Percentiles rank a stretch among this genome's conserved stretches.
These are phyloP conservation scores for Omphalea diandra DNA, from an alignment of 441 rosid species.

Conservation along the genomic window DNA sequence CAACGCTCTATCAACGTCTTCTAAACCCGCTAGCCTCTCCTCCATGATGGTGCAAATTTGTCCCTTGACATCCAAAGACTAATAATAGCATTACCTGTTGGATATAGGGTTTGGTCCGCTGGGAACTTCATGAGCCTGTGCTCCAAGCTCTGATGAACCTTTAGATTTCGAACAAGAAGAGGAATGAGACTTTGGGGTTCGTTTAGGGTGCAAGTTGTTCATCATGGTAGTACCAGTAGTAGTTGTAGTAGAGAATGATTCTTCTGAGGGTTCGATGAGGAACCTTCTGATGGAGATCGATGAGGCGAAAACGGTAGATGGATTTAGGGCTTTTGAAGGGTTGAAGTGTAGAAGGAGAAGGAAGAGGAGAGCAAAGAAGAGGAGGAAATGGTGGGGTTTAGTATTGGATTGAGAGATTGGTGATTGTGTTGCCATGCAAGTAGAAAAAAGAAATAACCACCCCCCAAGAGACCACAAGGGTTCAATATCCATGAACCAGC, in stretches of 20 bases:
- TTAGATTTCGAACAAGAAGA: conserved; percentile 29
- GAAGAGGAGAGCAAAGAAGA: conserved; percentile 36
- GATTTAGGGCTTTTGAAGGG: conserved; percentile 26
- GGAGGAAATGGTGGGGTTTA: conserved; percentile 32
- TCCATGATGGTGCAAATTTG: too few relatives aligned
- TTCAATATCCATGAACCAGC: conserved; percentile 95
- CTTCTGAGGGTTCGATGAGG: conserved; percentile 40
- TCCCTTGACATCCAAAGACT: too few relatives aligned
- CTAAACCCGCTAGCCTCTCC: too few relatives aligned
- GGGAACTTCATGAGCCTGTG: conserved; percentile 81
- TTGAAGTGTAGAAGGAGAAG: conserved; percentile 45
- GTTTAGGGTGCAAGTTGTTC: conserved; percentile 45
- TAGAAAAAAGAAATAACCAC: conserved; percentile 51
- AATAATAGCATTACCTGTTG: conserved; percentile 55
- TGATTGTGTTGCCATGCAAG: conserved; percentile 80
- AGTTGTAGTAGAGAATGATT: conserved; percentile 25
- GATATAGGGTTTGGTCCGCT: conserved; percentile 98
- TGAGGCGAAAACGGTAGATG: conserved; percentile 18
- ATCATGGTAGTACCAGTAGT: too few relatives aligned
- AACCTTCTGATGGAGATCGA: conserved; percentile 47
- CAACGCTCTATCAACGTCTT: background rate
- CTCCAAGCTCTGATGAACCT: conserved; percentile 42
- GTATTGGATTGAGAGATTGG: conserved; percentile 30
- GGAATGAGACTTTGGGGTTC: conserved; percentile 9
- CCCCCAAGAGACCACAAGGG: conserved; percentile 90